These are phyloP conservation scores for Fusarium keratoplasticum DNA, from an alignment of 2,329 filamentous ascomycete species.

Conservation along the genomic window DNA sequence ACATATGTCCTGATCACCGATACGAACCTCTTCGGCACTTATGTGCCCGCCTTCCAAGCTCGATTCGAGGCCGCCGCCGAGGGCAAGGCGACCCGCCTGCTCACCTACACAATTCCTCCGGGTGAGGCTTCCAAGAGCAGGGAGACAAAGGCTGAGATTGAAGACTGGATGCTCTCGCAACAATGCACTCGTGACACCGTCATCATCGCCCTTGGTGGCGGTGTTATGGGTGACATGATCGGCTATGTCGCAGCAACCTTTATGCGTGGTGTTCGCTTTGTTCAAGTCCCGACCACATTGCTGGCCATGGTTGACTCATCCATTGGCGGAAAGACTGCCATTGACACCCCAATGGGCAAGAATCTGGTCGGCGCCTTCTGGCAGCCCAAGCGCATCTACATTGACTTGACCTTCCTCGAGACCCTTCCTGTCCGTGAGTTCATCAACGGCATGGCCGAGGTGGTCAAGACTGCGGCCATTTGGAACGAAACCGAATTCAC, in stretches of 20 bases:
- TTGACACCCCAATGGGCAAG: constrained; percentile 95
- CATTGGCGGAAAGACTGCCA: constrained; percentile 98
- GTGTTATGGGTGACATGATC: constrained; percentile 98
- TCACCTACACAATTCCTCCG: constrained; percentile 88
- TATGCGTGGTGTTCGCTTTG: constrained; percentile 96
- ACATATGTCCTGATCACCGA: constrained; percentile 98
- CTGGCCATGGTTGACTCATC: constrained; percentile 98
- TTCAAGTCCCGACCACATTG: constrained; percentile 95
- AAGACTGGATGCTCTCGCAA: constrained; percentile 95
- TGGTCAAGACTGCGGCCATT: constrained; percentile 97
- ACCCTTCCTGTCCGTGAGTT: constrained; percentile 92
- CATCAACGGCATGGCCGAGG: constrained; percentile 98
- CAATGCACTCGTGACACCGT: constrained; percentile 96
- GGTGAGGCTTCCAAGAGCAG: constrained; percentile 95
- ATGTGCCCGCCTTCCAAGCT: constrained; percentile 79
- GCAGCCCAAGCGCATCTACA: constrained; percentile 94
- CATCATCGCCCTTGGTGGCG: constrained; percentile 92
- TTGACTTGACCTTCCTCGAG: constrained; percentile 91
- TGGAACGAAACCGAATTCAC: constrained; percentile 92
- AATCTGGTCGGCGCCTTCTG: constrained; percentile 96
- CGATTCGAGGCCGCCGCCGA: constrained; percentile 48
- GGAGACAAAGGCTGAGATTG: constrained; percentile 93
- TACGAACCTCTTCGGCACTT: constrained; percentile 86
- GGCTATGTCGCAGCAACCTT: constrained; percentile 98
- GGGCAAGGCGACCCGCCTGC: constrained; percentile 68